phyloP scores from a whole-genome alignment of 75 land plant species.

The Sequoia sempervirens region DNA sequence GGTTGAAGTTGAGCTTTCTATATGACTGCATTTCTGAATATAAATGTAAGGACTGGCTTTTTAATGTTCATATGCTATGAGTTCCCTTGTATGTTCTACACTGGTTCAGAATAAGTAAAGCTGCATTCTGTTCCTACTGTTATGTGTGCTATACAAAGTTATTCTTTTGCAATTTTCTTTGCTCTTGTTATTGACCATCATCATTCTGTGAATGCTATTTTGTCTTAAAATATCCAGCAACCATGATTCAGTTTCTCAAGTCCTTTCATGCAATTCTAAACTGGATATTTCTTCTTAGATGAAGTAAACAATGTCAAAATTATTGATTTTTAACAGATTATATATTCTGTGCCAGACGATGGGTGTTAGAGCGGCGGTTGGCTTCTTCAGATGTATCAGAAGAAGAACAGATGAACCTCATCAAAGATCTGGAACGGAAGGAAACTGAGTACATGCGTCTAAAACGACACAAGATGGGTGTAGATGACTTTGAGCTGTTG shows the following conservation, averaged over 20 bases:
- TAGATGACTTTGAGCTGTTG: conserved; percentile 53
- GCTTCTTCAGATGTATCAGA: conserved; percentile 63
- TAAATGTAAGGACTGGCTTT: not conserved
- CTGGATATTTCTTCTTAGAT: not conserved
- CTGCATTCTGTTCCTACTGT: not conserved
- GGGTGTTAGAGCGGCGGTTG: conserved; percentile 47
- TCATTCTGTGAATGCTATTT: not conserved
- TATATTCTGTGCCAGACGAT: conserved; percentile 31
- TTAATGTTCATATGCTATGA: not conserved
- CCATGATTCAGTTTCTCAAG: not conserved
- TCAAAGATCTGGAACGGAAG: conserved; percentile 47
- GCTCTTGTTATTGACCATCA: not conserved
- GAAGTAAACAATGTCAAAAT: not conserved
- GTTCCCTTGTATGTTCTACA: not conserved
- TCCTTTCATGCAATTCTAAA: not conserved
- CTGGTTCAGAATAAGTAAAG: not conserved
- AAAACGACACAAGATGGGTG: conserved; percentile 66
- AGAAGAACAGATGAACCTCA: conserved; percentile 51
- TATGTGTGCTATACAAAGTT: not conserved
- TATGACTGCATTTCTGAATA: not conserved
- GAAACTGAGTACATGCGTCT: conserved; percentile 62
- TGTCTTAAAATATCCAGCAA: not conserved
- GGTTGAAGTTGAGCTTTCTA: not conserved
- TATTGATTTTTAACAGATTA: conserved; percentile 5
- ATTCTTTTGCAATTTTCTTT: not conserved